These are phyloP conservation scores for Marchantia polymorpha DNA, from an alignment of 225 moss, liverwort and hornwort species.

Conservation along the genomic window DNA sequence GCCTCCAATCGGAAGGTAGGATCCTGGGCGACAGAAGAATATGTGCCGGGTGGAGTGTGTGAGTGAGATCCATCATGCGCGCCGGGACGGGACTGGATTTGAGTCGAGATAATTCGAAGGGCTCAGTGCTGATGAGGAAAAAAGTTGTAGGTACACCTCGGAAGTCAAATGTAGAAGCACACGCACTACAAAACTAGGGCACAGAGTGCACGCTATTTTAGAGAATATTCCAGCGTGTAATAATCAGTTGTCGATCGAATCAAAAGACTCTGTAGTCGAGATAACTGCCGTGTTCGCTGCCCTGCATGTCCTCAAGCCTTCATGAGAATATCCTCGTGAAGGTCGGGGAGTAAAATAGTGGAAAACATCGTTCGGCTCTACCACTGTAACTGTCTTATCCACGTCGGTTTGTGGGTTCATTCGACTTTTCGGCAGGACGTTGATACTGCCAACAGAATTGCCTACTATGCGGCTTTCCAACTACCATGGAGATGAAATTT, in stretches of 20 bases:
- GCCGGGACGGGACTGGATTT: background rate
- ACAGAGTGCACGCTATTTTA: background rate
- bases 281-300: background rate
- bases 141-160: background rate
- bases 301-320: background rate
- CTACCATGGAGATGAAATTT: background rate
- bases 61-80: background rate
- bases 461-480: background rate
- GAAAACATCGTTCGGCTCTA: too few relatives aligned
- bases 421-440: background rate
- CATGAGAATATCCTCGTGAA: background rate
- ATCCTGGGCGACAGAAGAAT: background rate
- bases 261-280: background rate
- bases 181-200: background rate
- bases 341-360: too few relatives aligned
- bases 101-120: too few relatives aligned
- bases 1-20: background rate
- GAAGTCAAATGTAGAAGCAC: background rate
- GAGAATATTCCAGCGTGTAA: background rate
- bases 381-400: background rate
- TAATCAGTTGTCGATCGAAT: background rate
- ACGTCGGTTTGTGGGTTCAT: background rate
- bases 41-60: background rate
- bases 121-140: background rate
- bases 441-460: background rate